phyloP scores from a whole-genome alignment of 2,329 filamentous ascomycete species.

The Fusarium sp. region DNA sequence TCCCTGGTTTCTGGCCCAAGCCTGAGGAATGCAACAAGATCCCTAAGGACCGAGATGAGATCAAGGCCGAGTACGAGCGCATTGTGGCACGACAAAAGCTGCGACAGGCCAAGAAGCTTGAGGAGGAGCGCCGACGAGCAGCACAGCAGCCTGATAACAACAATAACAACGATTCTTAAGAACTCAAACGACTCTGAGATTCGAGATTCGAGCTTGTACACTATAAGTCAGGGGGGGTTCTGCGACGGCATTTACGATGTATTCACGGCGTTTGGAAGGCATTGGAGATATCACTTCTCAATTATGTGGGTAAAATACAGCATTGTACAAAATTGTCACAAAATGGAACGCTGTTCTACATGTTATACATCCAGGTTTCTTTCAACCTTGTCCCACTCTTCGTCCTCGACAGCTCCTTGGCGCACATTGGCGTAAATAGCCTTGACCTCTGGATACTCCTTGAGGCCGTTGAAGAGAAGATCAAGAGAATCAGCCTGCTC shows the following conservation, averaged over 20 bases:
- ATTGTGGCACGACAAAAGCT: slow-evolving; percentile 76
- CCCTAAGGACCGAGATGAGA: slow-evolving; percentile 83
- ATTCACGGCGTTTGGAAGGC: slow-evolving; percentile 47
- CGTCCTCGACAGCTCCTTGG: slow-evolving; percentile 64
- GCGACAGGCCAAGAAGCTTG: slow-evolving; percentile 71
- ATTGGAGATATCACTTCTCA: slow-evolving; percentile 39
- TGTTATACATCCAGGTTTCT: slow-evolving; percentile 65
- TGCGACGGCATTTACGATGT: slow-evolving; percentile 32
- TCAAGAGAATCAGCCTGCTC: slow-evolving; percentile 69
- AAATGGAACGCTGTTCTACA: slow-evolving; percentile 25
- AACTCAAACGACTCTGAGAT: neutral
- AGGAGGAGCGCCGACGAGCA: slow-evolving; percentile 53
- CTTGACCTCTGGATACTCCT: slow-evolving; percentile 80
- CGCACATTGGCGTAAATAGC: slow-evolving; percentile 81
- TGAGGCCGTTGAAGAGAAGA: slow-evolving; percentile 69
- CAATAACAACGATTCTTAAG: slow-evolving; percentile 32
- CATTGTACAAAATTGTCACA: slow-evolving; percentile 43
- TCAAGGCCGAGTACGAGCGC: slow-evolving; percentile 82
- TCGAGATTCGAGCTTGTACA: slow-evolving; percentile 37
- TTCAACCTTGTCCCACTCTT: slow-evolving; percentile 67
- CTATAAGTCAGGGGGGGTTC: slow-evolving; percentile 27
- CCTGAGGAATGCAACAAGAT: slow-evolving; percentile 81
- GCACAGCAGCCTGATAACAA: slow-evolving; percentile 38
- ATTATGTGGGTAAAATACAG: slow-evolving; percentile 28
- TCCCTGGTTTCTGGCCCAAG: slow-evolving; percentile 94